Evolutionary conservation across 148 eudicot species (phyloP).

Genomic region (Chenopodium formosanum): DNA sequence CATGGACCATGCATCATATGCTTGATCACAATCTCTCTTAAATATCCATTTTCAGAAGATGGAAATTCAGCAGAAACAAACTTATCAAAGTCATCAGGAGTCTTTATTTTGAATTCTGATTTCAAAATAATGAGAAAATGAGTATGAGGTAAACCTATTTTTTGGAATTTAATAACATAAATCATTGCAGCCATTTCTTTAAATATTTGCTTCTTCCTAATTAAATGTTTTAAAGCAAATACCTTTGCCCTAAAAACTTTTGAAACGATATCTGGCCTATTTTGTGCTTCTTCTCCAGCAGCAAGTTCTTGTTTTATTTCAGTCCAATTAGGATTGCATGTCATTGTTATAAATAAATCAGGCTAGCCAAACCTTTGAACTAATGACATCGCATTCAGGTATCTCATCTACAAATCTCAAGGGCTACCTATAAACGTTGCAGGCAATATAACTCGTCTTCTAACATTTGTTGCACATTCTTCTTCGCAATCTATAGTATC

Average conservation of each 20-base stretch:
- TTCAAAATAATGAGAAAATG: not conserved
- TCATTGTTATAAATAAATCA: not conserved
- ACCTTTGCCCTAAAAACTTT: not conserved
- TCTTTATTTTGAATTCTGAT: not conserved
- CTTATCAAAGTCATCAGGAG: not conserved
- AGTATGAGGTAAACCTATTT: constrained; percentile 8
- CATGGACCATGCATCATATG: constrained; percentile 16
- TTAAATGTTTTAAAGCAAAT: not conserved
- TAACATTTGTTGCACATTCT: not conserved
- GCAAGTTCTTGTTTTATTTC: not conserved
- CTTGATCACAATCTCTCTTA: not conserved
- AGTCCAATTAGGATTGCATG: not conserved
- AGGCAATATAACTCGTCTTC: not conserved
- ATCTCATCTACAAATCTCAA: not conserved
- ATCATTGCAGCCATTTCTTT: not conserved
- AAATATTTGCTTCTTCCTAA: not conserved
- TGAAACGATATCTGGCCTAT: not conserved
- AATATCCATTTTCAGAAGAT: not conserved
- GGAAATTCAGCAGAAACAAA: constrained; percentile 3
- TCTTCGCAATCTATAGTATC: not conserved
- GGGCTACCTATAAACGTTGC: not conserved
- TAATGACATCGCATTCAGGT: not conserved
- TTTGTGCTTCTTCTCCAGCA: not conserved
- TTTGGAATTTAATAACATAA: constrained; percentile 8
- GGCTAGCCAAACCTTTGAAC: not conserved